These are phyloP conservation scores for Aquilaria yunnanensis DNA, from an alignment of 345 rosid genomes.

Conservation along the genomic window DNA sequence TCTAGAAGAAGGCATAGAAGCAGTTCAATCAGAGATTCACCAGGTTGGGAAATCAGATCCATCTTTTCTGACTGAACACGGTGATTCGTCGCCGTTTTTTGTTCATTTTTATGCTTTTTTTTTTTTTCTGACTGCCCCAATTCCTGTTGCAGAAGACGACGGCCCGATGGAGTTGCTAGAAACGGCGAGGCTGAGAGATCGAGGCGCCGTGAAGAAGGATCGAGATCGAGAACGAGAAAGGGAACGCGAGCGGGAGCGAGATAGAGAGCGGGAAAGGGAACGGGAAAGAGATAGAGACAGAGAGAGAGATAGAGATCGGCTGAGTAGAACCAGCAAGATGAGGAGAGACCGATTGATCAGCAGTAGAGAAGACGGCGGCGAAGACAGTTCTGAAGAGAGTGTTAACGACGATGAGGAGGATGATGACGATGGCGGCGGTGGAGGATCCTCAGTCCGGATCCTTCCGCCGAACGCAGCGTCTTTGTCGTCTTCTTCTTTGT, in stretches of 20 bases:
- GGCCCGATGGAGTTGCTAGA: conserved; percentile 68
- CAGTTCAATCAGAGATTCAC: conserved; percentile 76
- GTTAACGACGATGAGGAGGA: conserved; percentile 92
- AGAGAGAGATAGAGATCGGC: conserved; percentile 76
- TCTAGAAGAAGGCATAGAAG: conserved; percentile 76
- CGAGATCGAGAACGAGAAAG: conserved; percentile 59
- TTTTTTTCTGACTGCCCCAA: neutral
- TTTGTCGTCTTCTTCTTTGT: conserved; percentile 40
- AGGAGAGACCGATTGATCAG: conserved; percentile 66
- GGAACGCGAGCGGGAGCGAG: conserved; percentile 62
- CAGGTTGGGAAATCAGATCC: conserved; percentile 64
- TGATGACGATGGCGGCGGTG: conserved; percentile 57
- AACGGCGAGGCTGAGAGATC: conserved; percentile 80
- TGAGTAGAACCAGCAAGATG: conserved; percentile 67
- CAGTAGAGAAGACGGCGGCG: conserved; percentile 67
- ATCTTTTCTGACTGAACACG: neutral
- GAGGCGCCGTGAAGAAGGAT: conserved; percentile 72
- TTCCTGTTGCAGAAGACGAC: conserved; percentile 60
- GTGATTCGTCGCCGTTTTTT: neutral
- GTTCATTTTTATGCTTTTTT: neutral
- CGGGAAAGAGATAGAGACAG: conserved; percentile 43
- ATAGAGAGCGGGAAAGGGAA: conserved; percentile 69
- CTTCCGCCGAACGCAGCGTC: conserved; percentile 56
- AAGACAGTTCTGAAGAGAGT: conserved; percentile 88
- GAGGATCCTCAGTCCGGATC: conserved; percentile 49